phyloP scores from a whole-genome alignment of 164 flowering plant genomes.

The Annona squamosa region DNA sequence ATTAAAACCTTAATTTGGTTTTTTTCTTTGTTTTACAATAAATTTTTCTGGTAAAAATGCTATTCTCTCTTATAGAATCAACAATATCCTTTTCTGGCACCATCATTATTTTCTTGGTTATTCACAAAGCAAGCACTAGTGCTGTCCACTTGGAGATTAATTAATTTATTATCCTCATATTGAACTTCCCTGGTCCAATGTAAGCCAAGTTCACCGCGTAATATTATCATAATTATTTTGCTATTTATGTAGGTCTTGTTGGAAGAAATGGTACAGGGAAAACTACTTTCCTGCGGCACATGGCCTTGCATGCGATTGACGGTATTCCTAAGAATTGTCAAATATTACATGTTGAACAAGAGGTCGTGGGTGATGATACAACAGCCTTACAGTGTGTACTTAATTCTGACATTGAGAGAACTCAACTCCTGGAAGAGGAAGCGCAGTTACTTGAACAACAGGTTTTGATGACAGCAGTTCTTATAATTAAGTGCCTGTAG shows the following conservation, averaged over 20 bases:
- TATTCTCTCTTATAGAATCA: too few species aligned
- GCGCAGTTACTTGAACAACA: constrained; percentile 58
- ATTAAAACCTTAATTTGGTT: too few species aligned
- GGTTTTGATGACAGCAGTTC: constrained; percentile 30
- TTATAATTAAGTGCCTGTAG: neutral
- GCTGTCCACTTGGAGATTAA: too few species aligned
- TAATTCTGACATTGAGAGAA: constrained; percentile 77
- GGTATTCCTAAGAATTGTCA: constrained; percentile 94
- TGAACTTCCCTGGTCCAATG: too few species aligned
- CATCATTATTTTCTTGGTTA: too few species aligned
- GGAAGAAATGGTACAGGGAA: constrained; percentile 99
- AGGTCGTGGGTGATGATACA: constrained; percentile 87
- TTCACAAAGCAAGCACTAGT: too few species aligned
- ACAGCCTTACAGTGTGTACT: constrained; percentile 94
- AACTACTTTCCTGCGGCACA: constrained; percentile 88
- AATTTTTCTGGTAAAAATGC: too few species aligned
- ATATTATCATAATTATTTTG: neutral
- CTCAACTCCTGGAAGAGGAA: constrained; percentile 86
- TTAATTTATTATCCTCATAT: too few species aligned
- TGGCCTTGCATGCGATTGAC: constrained; percentile 98
- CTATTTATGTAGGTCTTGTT: constrained; percentile 59
- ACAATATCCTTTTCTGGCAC: too few species aligned
- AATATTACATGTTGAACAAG: constrained; percentile 97
- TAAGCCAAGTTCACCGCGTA: too few species aligned
- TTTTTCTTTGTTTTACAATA: too few species aligned